Conservation (phyloP, 1,284 basidiomycete genomes). For the Schizophyllum commune region DNA sequence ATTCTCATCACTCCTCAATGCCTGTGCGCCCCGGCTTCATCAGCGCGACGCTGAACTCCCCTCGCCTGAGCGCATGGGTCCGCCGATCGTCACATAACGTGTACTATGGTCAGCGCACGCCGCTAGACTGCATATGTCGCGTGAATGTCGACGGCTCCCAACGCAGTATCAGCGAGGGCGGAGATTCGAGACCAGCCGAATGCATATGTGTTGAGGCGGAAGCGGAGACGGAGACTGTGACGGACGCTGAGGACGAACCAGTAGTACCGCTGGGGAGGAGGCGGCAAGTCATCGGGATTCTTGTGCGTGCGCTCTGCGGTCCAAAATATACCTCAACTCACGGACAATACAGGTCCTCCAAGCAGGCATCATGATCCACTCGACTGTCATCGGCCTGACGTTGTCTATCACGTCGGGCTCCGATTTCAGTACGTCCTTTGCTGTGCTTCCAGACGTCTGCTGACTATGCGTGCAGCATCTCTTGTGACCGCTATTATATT, state of each 20-base stretch:
- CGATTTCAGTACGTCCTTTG: slow-evolving; percentile 55
- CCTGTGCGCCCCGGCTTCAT: slow-evolving; percentile 4
- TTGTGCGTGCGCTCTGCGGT: slow-evolving; percentile 31
- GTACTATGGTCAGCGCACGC: neutral
- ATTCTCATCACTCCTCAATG: neutral
- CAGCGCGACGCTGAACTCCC: slow-evolving; percentile 6
- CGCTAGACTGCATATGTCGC: neutral
- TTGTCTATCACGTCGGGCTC: slow-evolving; percentile 57
- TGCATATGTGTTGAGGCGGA: slow-evolving; percentile 7
- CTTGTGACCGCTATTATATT: slow-evolving; percentile 68
- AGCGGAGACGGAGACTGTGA: slow-evolving; percentile 13
- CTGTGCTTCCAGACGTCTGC: neutral
- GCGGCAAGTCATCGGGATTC: slow-evolving; percentile 55
- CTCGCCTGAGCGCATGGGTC: neutral
- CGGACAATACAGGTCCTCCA: slow-evolving; percentile 48
- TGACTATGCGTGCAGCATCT: slow-evolving; percentile 37
- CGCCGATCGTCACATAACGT: neutral
- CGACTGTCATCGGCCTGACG: slow-evolving; percentile 69
- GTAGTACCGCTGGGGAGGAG: slow-evolving; percentile 37
- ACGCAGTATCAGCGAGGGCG: neutral
- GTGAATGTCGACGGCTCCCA: neutral
- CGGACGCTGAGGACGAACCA: slow-evolving; percentile 18
- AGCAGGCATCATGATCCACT: slow-evolving; percentile 78
- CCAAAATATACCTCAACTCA: neutral
- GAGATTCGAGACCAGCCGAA: neutral